Evolutionary conservation across 441 rosid species (phyloP).

Genomic region (Gossypium trilobum): DNA sequence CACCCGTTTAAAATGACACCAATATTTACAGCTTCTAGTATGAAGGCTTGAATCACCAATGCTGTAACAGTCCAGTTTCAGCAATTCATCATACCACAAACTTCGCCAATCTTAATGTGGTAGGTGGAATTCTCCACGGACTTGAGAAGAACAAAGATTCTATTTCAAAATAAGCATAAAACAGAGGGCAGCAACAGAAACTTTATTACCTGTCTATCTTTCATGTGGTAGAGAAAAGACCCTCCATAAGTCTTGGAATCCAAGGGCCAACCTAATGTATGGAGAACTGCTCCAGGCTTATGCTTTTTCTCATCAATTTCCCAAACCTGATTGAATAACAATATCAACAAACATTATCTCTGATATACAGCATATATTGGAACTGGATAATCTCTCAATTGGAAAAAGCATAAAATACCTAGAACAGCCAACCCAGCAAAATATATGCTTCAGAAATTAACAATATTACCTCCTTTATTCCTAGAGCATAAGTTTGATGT

Average conservation of each 20-base stretch:
- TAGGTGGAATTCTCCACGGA: background rate
- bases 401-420: conserved; percentile 1
- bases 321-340: conserved; percentile 59
- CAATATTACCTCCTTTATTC: conserved; percentile 75
- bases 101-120: background rate
- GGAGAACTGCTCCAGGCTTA: conserved; percentile 74
- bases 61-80: background rate
- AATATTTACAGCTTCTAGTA: background rate
- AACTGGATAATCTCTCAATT: background rate
- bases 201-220: conserved; percentile 54
- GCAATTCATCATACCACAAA: background rate
- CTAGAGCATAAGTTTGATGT: conserved; percentile 93
- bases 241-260: conserved; percentile 86
- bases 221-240: conserved; percentile 94
- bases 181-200: background rate
- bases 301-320: conserved; percentile 82
- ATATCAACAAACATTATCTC: background rate
- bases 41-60: conserved; percentile 1
- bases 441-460: conserved; percentile 5
- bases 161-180: background rate
- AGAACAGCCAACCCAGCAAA: conserved; percentile 4
- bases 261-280: conserved; percentile 91
- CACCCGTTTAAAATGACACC: background rate
- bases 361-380: background rate
- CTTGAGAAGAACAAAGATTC: background rate